Conservation (phyloP, 208 protist species). For the Herpetomonas muscarum region DNA sequence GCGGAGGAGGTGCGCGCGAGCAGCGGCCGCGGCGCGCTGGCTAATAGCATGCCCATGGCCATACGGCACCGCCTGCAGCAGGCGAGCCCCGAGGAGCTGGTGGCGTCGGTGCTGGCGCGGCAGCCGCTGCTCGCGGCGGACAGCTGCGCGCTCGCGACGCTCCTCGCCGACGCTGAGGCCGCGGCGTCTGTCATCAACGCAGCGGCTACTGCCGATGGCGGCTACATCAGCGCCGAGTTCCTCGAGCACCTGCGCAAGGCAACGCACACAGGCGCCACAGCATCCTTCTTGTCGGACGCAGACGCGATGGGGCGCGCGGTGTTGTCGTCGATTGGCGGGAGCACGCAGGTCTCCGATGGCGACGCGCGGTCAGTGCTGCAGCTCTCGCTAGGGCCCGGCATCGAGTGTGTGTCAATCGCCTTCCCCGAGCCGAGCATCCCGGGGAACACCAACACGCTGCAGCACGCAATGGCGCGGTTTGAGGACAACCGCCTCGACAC, state of each 20-base stretch:
- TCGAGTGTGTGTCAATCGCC: constrained; percentile 50
- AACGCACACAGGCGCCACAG: too few species aligned
- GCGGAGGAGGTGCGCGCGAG: constrained; percentile 18
- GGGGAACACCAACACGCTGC: constrained; percentile 39
- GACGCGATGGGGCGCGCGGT: too few species aligned
- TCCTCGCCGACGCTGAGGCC: too few species aligned
- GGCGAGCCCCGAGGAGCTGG: constrained; percentile 40
- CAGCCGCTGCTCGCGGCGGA: constrained; percentile 30
- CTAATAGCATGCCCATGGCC: constrained; percentile 1
- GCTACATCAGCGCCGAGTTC: too few species aligned
- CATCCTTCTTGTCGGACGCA: too few species aligned
- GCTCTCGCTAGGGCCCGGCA: constrained; percentile 42
- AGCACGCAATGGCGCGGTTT: constrained; percentile 25
- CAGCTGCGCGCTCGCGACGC: constrained; percentile 7
- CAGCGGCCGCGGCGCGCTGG: constrained; percentile 10
- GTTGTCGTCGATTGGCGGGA: too few species aligned
- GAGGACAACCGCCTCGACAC: constrained; percentile 1
- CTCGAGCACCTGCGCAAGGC: too few species aligned
- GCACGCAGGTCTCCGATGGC: too few species aligned
- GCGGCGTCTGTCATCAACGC: too few species aligned
- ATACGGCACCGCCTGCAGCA: constrained; percentile 42
- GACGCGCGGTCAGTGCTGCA: too few species aligned
- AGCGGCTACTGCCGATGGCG: too few species aligned
- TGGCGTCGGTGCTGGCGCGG: constrained; percentile 40
- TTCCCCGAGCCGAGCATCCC: constrained; percentile 44